Base-by-base conservation (phyloP, 495 filamentous ascomycete genomes). In the Rostrohypoxylon terebratum region DNA sequence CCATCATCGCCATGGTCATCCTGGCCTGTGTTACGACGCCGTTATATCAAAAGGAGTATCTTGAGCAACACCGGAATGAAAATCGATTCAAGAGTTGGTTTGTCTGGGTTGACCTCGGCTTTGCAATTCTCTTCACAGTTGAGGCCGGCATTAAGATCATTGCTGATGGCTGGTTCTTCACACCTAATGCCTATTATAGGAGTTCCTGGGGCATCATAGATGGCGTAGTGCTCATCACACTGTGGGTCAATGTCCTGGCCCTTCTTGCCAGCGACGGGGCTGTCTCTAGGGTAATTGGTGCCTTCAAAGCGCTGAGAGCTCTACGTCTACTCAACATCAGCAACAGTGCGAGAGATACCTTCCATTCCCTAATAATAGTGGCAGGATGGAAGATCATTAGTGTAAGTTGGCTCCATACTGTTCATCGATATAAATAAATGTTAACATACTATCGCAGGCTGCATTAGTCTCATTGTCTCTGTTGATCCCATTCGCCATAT, bases 131-230 rank as follows among this genome's bases (percentile, higher is more conserved):
- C 21, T 99, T 99, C 81, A 91, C 92, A 0, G 71, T 95, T 18
- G 96, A 99, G 78, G 94, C 95, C 0, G 70, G 87, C 20, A 95
- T 99, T 83, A 98, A 98, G 80, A 90, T 98, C 38, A 88, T 99
- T 68, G 96, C 96, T 0, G 96, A 99, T 83, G 96, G 96, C 18
- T 92, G 97, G 75, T 94, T 98, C 80, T 98, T 91, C 89, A 97
- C 96, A 0, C 96, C 96, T 0, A 98, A 99, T 82, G 96, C 96
- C 4, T 99, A 96, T 73, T 96, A 97, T 79, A 89, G 96, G 68
- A 92, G 96, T 68, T 95, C 94, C 0, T 99, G 96, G 96, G 96
- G 96, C 25, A 90, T 97, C 63, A 98, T 99, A 64, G 96, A 99
- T 78, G 96, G 92, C 25, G 75, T 98, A 58, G 96, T 99, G 65